phyloP scores from a whole-genome alignment of 2,329 filamentous ascomycete species.

The Xylaria sp. region DNA sequence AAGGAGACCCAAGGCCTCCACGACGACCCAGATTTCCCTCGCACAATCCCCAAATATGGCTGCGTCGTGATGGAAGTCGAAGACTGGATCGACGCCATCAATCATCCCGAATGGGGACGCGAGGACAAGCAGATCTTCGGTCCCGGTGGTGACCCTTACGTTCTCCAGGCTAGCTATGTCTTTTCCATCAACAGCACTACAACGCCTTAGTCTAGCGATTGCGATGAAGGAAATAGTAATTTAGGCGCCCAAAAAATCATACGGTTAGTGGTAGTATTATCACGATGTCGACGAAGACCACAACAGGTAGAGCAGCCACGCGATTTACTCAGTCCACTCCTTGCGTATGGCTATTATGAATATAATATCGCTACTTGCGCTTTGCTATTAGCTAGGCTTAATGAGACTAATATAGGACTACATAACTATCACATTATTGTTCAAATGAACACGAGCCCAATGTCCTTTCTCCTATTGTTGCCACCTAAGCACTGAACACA shows the following conservation, averaged over 20 bases:
- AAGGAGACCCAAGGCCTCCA: conserved; percentile 76
- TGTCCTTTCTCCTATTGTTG: not conserved
- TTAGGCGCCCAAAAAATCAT: not conserved
- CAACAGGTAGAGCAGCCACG: not conserved
- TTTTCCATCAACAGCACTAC: conserved; percentile 62
- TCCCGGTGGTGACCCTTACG: conserved; percentile 68
- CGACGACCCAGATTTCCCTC: conserved; percentile 63
- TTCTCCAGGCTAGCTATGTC: conserved; percentile 69
- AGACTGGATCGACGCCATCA: conserved; percentile 94
- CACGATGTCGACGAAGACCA: not conserved
- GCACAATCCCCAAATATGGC: conserved; percentile 77
- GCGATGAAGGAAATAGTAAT: conserved; percentile 13
- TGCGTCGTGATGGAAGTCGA: conserved; percentile 92
- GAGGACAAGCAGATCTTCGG: conserved; percentile 67
- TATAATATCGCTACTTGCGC: conserved; percentile 20
- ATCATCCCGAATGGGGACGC: conserved; percentile 87
- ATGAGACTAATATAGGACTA: conserved; percentile 33
- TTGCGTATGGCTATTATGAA: conserved; percentile 6
- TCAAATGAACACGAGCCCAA: not conserved
- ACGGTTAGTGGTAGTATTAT: not conserved
- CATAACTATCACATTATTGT: conserved; percentile 2
- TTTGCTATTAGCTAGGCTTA: conserved; percentile 24
- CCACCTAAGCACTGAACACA: not conserved
- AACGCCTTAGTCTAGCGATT: conserved; percentile 40
- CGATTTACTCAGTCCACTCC: not conserved